Evolutionary conservation across 495 filamentous ascomycete genomes (phyloP).

Genomic region (Aspergillus ellipticus): DNA sequence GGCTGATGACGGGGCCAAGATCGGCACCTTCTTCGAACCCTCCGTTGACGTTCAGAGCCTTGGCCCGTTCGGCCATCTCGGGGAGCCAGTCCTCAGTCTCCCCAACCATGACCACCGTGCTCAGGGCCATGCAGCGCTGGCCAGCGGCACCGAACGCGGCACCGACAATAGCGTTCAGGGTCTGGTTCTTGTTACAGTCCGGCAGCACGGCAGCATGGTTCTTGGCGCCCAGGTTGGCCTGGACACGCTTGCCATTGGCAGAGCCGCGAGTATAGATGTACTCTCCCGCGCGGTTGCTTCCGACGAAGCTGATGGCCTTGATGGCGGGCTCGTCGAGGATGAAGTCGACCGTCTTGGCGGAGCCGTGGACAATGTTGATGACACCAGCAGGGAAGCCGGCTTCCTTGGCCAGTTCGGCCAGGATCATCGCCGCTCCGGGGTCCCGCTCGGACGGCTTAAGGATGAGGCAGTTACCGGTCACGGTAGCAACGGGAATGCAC

Average conservation of each 20-base stretch:
- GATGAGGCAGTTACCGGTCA: slow-evolving; percentile 91
- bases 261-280: slow-evolving; percentile 92
- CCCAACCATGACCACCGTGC: slow-evolving; percentile 88
- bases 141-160: slow-evolving; percentile 96
- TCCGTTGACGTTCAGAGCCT: slow-evolving; percentile 83
- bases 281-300: slow-evolving; percentile 92
- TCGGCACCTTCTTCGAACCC: slow-evolving; percentile 95
- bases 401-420: slow-evolving; percentile 85
- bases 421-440: slow-evolving; percentile 96
- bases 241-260: slow-evolving; percentile 89
- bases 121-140: slow-evolving; percentile 97
- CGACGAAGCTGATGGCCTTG: slow-evolving; percentile 98
- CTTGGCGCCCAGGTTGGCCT: slow-evolving; percentile 97
- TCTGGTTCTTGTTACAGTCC: slow-evolving; percentile 97
- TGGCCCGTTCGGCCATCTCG: slow-evolving; percentile 88
- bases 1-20: slow-evolving; percentile 92
- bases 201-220: slow-evolving; percentile 96
- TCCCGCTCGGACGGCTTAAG: slow-evolving; percentile 98
- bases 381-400: slow-evolving; percentile 94
- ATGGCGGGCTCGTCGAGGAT: slow-evolving; percentile 94
- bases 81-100: slow-evolving; percentile 90
- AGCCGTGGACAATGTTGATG: slow-evolving; percentile 90
- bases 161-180: slow-evolving; percentile 88
- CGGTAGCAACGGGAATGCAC: slow-evolving; percentile 92
- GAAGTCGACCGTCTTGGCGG: slow-evolving; percentile 90